Evolutionary conservation across 2,329 filamentous ascomycete genomes (phyloP), one percentile per base, ranked within the genome.

Genomic region (Apiospora kogelbergensis): DNA sequence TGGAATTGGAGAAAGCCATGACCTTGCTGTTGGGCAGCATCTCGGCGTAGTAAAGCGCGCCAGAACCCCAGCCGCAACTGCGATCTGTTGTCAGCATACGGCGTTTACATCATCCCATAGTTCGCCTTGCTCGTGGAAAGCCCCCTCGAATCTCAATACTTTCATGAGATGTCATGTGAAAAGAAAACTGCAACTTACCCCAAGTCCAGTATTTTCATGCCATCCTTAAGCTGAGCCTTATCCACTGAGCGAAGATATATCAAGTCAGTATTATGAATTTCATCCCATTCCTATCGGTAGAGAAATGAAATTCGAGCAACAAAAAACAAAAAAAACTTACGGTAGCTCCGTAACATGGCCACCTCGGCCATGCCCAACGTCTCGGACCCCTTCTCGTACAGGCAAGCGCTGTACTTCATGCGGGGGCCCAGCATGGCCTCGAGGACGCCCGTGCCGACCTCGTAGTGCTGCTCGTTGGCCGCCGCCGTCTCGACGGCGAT

Each of bases 381-480:
- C 80, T 90, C 87, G 70, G 81, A 80, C 20, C 88, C 89, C 70
- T 85, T 86, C 4, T 87, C 86, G 77, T 93, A 93, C 74, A 91
- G 80, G 76, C 88, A 91, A 72, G 83, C 85, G n/a, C 86, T 90
- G 77, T 92, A 93, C 83, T 93, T 93, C 89, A 93, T 92, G 68
- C 90, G 81, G 4, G 89, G 88, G 0, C 91, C 91, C 15, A 93
- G 80, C 77, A 85, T 89, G 37, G 85, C 86, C 37, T 81, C 79
- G 48, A 93, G 78, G 30, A 92, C 87, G 3, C 88, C 88, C 0
- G 90, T 91, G 46, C 88, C 89, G 48, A 93, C 90, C 79, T 93
- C 90, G 75, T 93, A 93, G 78, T 93, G 90, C 82, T 93, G 90
- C 74, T 86, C 81, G 76, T 93, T 92, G 26, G 91, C 90, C 2